Percentiles rank a stretch among this genome's conserved stretches.
Conservation (phyloP, 2,329 filamentous ascomycete genomes). For the Aspergillus candidus region DNA sequence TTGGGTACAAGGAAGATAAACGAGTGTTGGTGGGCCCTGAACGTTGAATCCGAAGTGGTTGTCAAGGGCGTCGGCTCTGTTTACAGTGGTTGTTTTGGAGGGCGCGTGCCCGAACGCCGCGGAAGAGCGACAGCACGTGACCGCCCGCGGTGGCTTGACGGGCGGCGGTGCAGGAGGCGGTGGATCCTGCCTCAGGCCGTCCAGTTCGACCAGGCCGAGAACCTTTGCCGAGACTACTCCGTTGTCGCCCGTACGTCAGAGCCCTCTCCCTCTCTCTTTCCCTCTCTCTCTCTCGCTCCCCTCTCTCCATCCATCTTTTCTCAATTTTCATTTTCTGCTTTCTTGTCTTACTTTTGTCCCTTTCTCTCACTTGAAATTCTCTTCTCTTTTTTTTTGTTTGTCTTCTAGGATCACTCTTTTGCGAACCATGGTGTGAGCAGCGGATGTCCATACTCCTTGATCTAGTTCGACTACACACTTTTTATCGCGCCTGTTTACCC, state of each 20-base stretch:
- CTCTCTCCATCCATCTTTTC: conserved; percentile 1
- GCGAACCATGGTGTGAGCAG: conserved; percentile 21
- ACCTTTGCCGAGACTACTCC: conserved; percentile 7
- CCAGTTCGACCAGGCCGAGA: conserved; percentile 10
- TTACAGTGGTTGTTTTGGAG: conserved; percentile 20
- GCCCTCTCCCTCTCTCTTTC: background rate
- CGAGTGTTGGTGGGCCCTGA: background rate
- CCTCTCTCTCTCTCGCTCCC: background rate
- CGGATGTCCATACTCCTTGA: conserved; percentile 11
- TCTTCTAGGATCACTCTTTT: conserved; percentile 2
- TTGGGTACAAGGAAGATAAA: background rate
- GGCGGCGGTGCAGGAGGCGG: background rate
- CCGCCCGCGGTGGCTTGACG: background rate
- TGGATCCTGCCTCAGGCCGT: no score
- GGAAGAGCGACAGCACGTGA: conserved; percentile 16
- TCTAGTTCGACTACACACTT: conserved; percentile 5
- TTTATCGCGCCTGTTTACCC: conserved; percentile 18
- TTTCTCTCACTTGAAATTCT: background rate
- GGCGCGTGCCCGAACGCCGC: conserved; percentile 13
- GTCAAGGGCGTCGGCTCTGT: conserved; percentile 8
- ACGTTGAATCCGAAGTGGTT: background rate
- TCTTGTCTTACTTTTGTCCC: background rate
- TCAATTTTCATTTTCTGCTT: conserved; percentile 6
- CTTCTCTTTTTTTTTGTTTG: conserved; percentile 1
- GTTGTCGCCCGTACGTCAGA: conserved; percentile 17